Evolutionary conservation across 768 basidiomycete genomes (phyloP), one percentile per base, ranked within the genome.

Genomic region (Hemileccinum rubropunctum): DNA sequence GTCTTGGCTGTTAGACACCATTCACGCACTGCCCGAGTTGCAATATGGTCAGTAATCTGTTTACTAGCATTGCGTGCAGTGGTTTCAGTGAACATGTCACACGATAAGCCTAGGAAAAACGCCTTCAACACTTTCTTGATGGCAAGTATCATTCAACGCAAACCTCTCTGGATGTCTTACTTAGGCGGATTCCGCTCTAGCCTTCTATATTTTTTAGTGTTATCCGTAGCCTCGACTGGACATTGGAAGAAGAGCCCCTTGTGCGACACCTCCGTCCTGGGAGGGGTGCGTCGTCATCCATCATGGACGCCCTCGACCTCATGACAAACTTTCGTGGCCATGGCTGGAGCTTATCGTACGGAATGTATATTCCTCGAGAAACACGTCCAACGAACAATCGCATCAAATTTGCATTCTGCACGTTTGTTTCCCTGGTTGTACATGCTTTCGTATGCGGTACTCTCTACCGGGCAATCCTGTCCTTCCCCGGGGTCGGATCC

Each of bases 271-370:
- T 48, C 18, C 54, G 50, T 32, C 57, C 54, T 33, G 20, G 20
- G 11, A 48, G 42, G 3, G 20, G 43, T 21, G 23, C n/a, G n/a
- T n/a, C 46, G 4, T 51, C 54, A 3, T 32, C 39, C 37, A 13
- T 51, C 30, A 35, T 48, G 37, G 76, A 86, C 48, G 75, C 76
- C 3, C 53, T 75, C 13, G 82, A 86, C 47, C 71, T 87, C 17
- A 53, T 52, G 18, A 69, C 66, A 56, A 82, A 76, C 52, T 56
- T 80, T 13, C 80, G 85, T 14, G 85, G 84, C 7, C 59, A 71
- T 39, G 82, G 80, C 12, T 86, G 84, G 84, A 67, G 76, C 37
- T 84, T 81, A 77, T 80, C 82, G 2, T 54, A 64, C 26, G 52
- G 58, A 21, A 14, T 61, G 12, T 47, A 59, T 41, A 32, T 67